phyloP scores from a whole-genome alignment of 1,284 basidiomycete genomes.

The Leccinum pachyderme region DNA sequence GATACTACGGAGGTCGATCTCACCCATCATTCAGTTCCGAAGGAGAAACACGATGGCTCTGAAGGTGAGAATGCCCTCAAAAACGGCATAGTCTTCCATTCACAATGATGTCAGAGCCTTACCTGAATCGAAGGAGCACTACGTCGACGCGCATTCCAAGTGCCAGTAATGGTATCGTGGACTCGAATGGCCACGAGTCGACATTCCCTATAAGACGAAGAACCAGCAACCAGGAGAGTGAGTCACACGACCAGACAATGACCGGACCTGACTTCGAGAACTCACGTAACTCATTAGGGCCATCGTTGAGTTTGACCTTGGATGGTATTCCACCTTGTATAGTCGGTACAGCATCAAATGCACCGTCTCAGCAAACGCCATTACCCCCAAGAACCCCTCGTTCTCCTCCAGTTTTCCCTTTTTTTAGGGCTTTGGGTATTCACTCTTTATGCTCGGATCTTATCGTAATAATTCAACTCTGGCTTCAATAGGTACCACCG shows the following conservation, averaged over 20 bases:
- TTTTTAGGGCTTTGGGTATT: constrained; percentile 19
- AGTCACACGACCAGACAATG: background rate
- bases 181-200: background rate
- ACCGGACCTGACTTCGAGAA: background rate
- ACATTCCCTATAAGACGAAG: background rate
- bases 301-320: constrained; percentile 18
- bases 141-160: constrained; percentile 1
- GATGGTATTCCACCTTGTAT: constrained; percentile 9
- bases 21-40: background rate
- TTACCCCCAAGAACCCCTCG: constrained; percentile 17
- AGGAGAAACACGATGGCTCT: background rate
- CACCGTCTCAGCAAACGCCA: constrained; percentile 16
- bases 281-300: constrained; percentile 8
- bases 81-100: background rate
- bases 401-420: constrained; percentile 18
- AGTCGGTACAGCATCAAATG: constrained; percentile 3
- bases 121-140: background rate
- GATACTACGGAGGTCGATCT: constrained; percentile 4
- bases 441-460: background rate
- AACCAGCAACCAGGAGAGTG: constrained; percentile 10
- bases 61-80: constrained; percentile 1
- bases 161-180: background rate
- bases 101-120: background rate
- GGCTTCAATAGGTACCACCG: background rate
- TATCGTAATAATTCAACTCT: background rate